Percentiles rank a stretch among this genome's conserved stretches.
These are phyloP conservation scores for Boletus rubroflammeus DNA, from an alignment of 768 basidiomycete species.

Conservation along the genomic window DNA sequence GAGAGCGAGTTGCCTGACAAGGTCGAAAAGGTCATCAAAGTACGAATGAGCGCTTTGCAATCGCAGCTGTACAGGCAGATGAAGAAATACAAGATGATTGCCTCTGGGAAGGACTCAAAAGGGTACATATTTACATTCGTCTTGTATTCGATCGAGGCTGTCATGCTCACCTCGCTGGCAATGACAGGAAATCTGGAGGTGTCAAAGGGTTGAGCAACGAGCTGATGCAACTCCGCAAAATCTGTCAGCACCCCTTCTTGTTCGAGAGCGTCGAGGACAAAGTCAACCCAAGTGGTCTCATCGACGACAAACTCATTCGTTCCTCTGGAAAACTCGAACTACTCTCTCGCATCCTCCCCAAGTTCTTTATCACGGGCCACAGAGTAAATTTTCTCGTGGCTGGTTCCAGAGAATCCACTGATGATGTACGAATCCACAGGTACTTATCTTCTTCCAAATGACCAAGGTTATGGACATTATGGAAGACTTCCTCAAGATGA, in stretches of 20 bases:
- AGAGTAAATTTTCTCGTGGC: slow-evolving; percentile 47
- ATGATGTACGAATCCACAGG: slow-evolving; percentile 41
- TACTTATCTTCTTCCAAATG: slow-evolving; percentile 99
- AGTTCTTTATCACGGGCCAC: slow-evolving; percentile 90
- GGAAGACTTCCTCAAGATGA: slow-evolving; percentile 90
- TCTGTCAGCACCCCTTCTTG: slow-evolving; percentile 96
- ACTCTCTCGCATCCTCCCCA: slow-evolving; percentile 86
- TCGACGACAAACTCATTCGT: slow-evolving; percentile 83
- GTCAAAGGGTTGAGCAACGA: slow-evolving; percentile 92
- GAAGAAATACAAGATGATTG: slow-evolving; percentile 98
- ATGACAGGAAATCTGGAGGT: slow-evolving; percentile 60
- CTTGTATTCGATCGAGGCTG: neutral
- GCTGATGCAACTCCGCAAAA: slow-evolving; percentile 97
- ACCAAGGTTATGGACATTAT: slow-evolving; percentile 99
- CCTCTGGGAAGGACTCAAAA: slow-evolving; percentile 70
- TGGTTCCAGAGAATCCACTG: neutral
- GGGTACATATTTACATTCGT: slow-evolving; percentile 47
- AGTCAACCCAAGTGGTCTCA: slow-evolving; percentile 76
- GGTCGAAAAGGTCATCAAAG: slow-evolving; percentile 97
- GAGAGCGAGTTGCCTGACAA: slow-evolving; percentile 95
- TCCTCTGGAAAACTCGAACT: slow-evolving; percentile 93
- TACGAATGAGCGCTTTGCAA: slow-evolving; percentile 91
- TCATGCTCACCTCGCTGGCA: slow-evolving; percentile 2
- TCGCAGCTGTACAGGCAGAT: slow-evolving; percentile 93
- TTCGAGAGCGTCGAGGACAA: slow-evolving; percentile 95